Conservation (phyloP, 208 protist genomes). For the Wallacemonas sp. region DNA sequence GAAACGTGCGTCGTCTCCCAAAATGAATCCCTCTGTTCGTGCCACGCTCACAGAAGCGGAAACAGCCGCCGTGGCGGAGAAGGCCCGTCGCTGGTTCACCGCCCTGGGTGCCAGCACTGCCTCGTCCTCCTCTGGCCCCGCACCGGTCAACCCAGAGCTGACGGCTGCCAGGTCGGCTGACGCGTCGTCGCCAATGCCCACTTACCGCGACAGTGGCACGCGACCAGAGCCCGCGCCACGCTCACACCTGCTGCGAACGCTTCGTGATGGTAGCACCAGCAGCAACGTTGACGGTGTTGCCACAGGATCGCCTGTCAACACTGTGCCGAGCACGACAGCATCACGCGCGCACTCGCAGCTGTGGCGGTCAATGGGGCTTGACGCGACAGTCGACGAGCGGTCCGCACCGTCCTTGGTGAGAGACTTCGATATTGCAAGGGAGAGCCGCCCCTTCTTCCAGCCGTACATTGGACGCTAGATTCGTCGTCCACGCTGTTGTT, state of each 20-base stretch:
- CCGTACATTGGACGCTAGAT: slow-evolving; percentile 33
- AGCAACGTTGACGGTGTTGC: no score
- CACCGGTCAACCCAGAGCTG: no score
- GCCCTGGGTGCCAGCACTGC: not conserved
- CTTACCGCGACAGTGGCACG: no score
- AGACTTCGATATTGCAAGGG: not conserved
- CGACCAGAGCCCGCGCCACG: not conserved
- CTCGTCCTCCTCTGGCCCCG: no score
- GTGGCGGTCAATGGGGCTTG: not conserved
- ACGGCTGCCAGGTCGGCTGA: no score
- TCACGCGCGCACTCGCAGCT: not conserved
- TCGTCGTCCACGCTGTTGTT: no score
- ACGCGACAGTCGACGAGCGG: not conserved
- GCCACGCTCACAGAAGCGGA: not conserved
- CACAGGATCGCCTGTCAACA: no score
- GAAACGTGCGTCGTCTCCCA: no score
- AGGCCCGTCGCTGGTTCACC: slow-evolving; percentile 4
- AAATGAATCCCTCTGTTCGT: no score
- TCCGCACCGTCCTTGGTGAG: not conserved
- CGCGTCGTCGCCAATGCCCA: no score
- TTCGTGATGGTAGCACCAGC: not conserved
- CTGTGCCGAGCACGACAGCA: no score
- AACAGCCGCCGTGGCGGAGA: not conserved
- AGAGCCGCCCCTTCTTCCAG: not conserved
- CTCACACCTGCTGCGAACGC: not conserved